Evolutionary conservation across 163 green algal genomes (phyloP), one percentile per base, ranked within the genome.

Genomic region (Chlamydomonas reinhardtii): DNA sequence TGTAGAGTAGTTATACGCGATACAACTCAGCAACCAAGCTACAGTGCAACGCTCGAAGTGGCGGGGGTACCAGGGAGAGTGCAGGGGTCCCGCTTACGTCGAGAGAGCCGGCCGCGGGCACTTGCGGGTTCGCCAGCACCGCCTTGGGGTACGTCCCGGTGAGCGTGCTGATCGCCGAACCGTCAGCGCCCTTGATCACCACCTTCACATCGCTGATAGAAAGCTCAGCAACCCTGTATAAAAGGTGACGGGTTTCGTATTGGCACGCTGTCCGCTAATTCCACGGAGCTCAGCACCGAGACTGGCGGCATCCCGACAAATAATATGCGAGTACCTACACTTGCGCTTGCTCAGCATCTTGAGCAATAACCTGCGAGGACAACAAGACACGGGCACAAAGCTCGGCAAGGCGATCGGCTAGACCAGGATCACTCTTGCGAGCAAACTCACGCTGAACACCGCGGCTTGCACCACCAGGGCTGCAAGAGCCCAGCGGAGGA

Each of bases 121-220:
- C 66, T 43, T 87, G 35, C 72, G 82, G 82, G 61, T 87, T 87
- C 4, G 82, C 59, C 12, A 87, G 72, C 59, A 87, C 37, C n/a
- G 72, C 32, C 39, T 87, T 87, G n/a, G 82, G 82, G 62, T 87
- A 87, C 17, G 72, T 71, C 20, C 37, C 82, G 2, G 4, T 75
- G 27, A 82, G n/a, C 6, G 72, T 65, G 27, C 15, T 74, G 31
- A 82, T 75, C 15, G 61, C 39, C 20, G 72, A 82, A 3, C 82
- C 82, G 66, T 86, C 80, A 20, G 54, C 56, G 25, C 22, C 34
- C 37, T 80, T 86, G 35, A 86, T 43, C 4, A 39, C 37, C 15
- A 86, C 80, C 54, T 79, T 86, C 16, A 86, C 80, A n/a, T 86
- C 56, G 35, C 70, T 19, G 4, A 86, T 20, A 0, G 17, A 37